Evolutionary conservation across 139 green algal genomes (phyloP).

Genomic region (Chlamydomonas sphaeroides): DNA sequence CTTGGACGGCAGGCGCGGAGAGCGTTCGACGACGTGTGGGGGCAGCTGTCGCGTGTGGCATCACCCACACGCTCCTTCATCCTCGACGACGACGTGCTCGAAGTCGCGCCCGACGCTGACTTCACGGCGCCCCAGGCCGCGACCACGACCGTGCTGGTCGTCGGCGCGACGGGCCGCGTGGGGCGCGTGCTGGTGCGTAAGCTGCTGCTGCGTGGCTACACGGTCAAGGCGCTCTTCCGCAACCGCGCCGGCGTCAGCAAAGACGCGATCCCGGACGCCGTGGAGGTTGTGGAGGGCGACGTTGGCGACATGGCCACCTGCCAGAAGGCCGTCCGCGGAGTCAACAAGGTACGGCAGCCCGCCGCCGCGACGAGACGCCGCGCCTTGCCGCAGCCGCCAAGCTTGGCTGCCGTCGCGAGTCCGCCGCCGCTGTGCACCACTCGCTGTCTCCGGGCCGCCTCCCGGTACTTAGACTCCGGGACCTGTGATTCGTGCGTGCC

Average conservation of each 20-base stretch:
- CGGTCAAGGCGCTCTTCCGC: slow-evolving; percentile 82
- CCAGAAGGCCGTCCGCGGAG: slow-evolving; percentile 78
- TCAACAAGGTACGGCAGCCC: slow-evolving; percentile 85
- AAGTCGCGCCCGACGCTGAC: slow-evolving; percentile 56
- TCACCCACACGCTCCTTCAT: slow-evolving; percentile 50
- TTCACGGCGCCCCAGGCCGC: slow-evolving; percentile 76
- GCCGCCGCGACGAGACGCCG: background rate
- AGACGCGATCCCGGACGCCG: slow-evolving; percentile 76
- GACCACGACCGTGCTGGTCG: slow-evolving; percentile 94
- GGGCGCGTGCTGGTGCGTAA: slow-evolving; percentile 94
- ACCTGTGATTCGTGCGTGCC: no score
- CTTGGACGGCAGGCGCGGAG: slow-evolving; percentile 80
- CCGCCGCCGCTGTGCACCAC: no score
- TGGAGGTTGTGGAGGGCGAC: slow-evolving; percentile 88
- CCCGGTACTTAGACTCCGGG: no score
- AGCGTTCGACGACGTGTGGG: slow-evolving; percentile 90
- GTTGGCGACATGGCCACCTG: slow-evolving; percentile 81
- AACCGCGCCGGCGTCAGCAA: slow-evolving; percentile 42
- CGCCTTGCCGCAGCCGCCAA: no score
- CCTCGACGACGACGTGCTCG: slow-evolving; percentile 41
- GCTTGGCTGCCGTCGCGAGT: no score
- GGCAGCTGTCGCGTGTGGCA: slow-evolving; percentile 60
- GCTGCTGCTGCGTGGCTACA: slow-evolving; percentile 96
- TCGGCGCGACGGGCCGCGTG: slow-evolving; percentile 92
- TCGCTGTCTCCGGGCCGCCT: no score